These are phyloP conservation scores for Xylariaceae sp. DNA, from an alignment of 2,329 filamentous ascomycete species.

Conservation along the genomic window DNA sequence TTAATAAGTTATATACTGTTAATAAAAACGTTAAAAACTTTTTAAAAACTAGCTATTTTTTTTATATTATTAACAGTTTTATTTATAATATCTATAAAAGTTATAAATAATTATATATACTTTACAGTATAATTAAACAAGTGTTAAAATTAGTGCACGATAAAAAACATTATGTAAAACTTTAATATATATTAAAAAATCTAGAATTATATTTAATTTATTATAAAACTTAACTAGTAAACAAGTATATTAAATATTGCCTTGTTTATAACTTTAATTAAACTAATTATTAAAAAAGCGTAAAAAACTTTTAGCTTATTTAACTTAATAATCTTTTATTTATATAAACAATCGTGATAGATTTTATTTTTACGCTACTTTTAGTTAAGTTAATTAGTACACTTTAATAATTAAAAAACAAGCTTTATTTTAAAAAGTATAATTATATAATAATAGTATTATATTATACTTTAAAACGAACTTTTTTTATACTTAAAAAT, in stretches of 20 bases:
- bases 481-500: neutral
- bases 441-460: neutral
- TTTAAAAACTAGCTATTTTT: neutral
- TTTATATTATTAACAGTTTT: conserved; percentile 1
- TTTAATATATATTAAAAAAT: neutral
- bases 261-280: neutral
- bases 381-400: neutral
- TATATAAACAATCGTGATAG: neutral
- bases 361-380: neutral
- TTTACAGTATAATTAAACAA: neutral
- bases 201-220: neutral
- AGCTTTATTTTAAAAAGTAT: neutral
- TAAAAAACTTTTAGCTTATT: neutral
- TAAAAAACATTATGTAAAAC: conserved; percentile 5
- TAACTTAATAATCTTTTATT: neutral
- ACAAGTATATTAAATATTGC: conserved; percentile 8
- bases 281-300: neutral
- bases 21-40: neutral
- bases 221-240: neutral
- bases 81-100: conserved; percentile 1
- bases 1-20: neutral
- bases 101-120: neutral
- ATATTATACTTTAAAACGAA: neutral
- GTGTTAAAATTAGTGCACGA: neutral
- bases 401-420: conserved; percentile 1